Evolutionary conservation across 1,284 basidiomycete genomes (phyloP).

Genomic region (Ustilago tritici): DNA sequence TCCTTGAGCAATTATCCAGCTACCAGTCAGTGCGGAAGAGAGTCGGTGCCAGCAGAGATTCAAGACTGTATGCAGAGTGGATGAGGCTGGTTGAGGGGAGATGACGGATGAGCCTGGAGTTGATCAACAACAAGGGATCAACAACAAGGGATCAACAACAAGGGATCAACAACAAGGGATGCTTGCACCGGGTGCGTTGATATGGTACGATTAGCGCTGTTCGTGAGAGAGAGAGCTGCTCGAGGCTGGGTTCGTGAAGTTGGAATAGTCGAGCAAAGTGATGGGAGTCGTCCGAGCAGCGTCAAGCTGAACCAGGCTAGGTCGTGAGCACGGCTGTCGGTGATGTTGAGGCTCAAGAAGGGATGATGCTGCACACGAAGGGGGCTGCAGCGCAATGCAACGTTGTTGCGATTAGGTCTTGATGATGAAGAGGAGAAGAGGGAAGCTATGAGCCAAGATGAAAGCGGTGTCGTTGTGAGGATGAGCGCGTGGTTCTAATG

Average conservation of each 20-base stretch:
- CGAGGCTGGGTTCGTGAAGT: background rate
- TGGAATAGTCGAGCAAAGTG: background rate
- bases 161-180: too few relatives aligned
- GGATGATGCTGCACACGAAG: background rate
- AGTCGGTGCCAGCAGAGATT: too few relatives aligned
- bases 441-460: background rate
- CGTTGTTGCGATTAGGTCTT: background rate
- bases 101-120: too few relatives aligned
- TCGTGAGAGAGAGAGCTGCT: too few relatives aligned
- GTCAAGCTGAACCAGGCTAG: background rate
- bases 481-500: background rate
- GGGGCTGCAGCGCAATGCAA: background rate
- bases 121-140: too few relatives aligned
- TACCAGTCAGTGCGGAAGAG: background rate
- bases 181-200: too few relatives aligned
- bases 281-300: background rate
- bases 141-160: too few relatives aligned
- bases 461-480: background rate
- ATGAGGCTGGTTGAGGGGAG: too few relatives aligned
- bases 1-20: background rate
- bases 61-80: too few relatives aligned
- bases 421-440: conserved; percentile 3
- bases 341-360: background rate
- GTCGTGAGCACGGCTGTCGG: background rate
- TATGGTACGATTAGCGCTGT: too few relatives aligned